These are phyloP conservation scores for Chenopodium suecicum DNA, from an alignment of 148 eudicot species.

Conservation along the genomic window DNA sequence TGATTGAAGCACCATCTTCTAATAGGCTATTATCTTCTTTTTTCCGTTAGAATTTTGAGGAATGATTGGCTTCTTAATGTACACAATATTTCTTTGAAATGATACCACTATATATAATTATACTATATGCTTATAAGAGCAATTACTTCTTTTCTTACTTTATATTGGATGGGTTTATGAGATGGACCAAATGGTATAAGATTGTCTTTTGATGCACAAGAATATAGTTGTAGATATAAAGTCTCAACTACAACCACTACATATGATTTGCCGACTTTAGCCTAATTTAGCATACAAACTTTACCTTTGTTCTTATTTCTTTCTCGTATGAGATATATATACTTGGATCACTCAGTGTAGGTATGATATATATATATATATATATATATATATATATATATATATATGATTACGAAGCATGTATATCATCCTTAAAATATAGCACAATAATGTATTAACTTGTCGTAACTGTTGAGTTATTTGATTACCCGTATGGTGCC, in stretches of 20 bases:
- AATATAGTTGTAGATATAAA: not conserved
- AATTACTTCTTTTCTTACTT: not conserved
- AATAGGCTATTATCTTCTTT: not conserved
- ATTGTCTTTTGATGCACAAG: not conserved
- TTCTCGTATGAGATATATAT: not conserved
- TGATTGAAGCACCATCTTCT: not conserved
- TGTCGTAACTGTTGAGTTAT: too few relatives aligned
- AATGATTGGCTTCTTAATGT: slow-evolving; percentile 12
- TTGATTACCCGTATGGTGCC: too few relatives aligned
- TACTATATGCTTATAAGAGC: not conserved
- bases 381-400: too few relatives aligned
- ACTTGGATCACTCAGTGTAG: too few relatives aligned
- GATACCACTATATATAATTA: not conserved
- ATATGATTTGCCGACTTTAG: not conserved
- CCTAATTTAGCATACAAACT: not conserved
- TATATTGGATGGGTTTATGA: not conserved
- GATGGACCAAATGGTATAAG: not conserved
- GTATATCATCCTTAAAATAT: too few relatives aligned
- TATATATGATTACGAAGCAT: too few relatives aligned
- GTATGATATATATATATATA: too few relatives aligned
- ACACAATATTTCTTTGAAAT: not conserved
- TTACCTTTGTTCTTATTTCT: not conserved
- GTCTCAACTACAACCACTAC: not conserved
- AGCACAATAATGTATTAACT: too few relatives aligned
- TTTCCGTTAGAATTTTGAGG: not conserved